A percentile compares a stretch with the other conserved stretches of the same genome.
Evolutionary conservation across 2,329 filamentous ascomycete species (phyloP).

Genomic region (Arthroderma sp.): DNA sequence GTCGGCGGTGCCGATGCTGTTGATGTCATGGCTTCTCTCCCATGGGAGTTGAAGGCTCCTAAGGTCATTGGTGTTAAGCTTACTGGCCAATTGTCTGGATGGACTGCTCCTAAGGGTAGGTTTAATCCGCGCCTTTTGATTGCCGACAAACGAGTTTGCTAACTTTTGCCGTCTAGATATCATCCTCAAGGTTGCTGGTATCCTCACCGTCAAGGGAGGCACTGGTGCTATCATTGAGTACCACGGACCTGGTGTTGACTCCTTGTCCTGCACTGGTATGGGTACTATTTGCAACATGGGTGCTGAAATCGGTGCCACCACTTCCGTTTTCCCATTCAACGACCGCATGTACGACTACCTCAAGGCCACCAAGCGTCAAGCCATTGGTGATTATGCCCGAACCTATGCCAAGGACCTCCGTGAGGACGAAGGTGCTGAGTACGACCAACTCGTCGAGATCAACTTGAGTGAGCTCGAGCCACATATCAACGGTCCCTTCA

Average conservation of each 20-base stretch:
- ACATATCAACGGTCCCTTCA: constrained; percentile 98
- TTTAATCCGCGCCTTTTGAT: constrained; percentile 12
- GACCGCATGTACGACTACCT: constrained; percentile 97
- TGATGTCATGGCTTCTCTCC: constrained; percentile 93
- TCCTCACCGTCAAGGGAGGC: constrained; percentile 94
- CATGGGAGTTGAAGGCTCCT: constrained; percentile 96
- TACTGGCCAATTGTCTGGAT: constrained; percentile 76
- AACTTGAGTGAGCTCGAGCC: constrained; percentile 91
- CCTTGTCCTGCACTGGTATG: constrained; percentile 72
- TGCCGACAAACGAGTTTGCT: background rate
- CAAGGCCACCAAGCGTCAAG: constrained; percentile 71
- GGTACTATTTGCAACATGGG: constrained; percentile 64
- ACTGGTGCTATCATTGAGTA: constrained; percentile 63
- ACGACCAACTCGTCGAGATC: constrained; percentile 92
- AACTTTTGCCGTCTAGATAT: constrained; percentile 49
- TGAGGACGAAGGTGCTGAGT: constrained; percentile 81
- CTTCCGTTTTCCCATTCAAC: constrained; percentile 94
- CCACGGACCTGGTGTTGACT: constrained; percentile 56
- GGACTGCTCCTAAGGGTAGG: constrained; percentile 83
- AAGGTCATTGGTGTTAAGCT: constrained; percentile 95
- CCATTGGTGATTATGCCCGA: constrained; percentile 83
- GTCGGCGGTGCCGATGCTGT: constrained; percentile 97
- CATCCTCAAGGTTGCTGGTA: constrained; percentile 93
- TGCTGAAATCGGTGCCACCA: constrained; percentile 59
- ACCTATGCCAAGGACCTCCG: constrained; percentile 72